phyloP scores from a whole-genome alignment of 371 early-diverging fungal species.

The Smittium mucronatum region DNA sequence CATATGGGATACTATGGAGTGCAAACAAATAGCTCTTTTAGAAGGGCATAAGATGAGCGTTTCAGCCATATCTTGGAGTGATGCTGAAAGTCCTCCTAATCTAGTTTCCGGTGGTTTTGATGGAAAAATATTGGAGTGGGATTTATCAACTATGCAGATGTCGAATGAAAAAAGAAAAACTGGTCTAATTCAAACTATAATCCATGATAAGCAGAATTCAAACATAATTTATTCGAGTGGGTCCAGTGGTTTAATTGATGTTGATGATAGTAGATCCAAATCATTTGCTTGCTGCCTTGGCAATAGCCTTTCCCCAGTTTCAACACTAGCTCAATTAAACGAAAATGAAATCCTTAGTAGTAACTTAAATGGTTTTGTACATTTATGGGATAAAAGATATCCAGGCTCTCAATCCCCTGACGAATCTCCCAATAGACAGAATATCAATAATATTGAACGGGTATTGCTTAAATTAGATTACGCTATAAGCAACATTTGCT shows the following conservation, averaged over 20 bases:
- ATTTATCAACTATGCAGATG: conserved; percentile 17
- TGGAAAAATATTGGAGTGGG: conserved; percentile 29
- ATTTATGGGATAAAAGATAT: conserved; percentile 32
- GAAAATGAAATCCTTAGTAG: conserved; percentile 10
- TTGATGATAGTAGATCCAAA: conserved; percentile 21
- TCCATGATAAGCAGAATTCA: conserved; percentile 29
- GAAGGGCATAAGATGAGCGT: conserved; percentile 29
- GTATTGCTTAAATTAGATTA: conserved; percentile 7
- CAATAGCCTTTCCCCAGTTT: not conserved
- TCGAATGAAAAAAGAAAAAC: conserved; percentile 14
- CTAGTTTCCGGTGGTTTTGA: conserved; percentile 30
- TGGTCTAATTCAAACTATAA: conserved; percentile 28
- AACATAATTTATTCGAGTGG: conserved; percentile 25
- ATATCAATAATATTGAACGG: conserved; percentile 9
- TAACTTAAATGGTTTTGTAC: conserved; percentile 31
- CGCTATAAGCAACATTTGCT: conserved; percentile 30
- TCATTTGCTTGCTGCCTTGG: not conserved
- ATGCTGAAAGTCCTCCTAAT: conserved; percentile 15
- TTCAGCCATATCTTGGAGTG: conserved; percentile 29
- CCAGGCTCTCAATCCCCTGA: conserved; percentile 22
- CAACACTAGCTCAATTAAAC: not conserved
- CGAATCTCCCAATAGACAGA: conserved; percentile 25
- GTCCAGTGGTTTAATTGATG: conserved; percentile 25
- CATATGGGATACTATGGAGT: conserved; percentile 29
- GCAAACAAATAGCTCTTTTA: conserved; percentile 22